phyloP scores from a whole-genome alignment of 2,329 filamentous ascomycete genomes.

The Alternaria tenuissima region DNA sequence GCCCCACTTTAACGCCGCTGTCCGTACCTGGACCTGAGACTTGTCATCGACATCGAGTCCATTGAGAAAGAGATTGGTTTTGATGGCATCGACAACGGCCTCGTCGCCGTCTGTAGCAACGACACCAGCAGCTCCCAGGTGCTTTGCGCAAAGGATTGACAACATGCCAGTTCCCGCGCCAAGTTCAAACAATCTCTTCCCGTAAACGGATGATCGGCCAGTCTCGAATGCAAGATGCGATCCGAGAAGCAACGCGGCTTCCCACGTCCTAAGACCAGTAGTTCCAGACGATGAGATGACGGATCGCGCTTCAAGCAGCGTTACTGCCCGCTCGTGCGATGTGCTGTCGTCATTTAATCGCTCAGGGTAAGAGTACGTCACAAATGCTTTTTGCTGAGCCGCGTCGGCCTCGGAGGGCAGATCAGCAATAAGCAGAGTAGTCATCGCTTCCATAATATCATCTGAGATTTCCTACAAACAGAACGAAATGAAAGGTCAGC shows the following conservation, averaged over 20 bases:
- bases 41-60: conserved; percentile 61
- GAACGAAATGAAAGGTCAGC: conserved; percentile 35
- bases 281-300: conserved; percentile 76
- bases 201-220: conserved; percentile 59
- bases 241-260: conserved; percentile 77
- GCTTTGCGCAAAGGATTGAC: conserved; percentile 75
- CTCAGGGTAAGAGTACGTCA: conserved; percentile 68
- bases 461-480: conserved; percentile 79
- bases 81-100: conserved; percentile 72
- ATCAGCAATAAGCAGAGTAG: conserved; percentile 69
- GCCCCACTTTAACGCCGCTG: conserved; percentile 71
- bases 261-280: conserved; percentile 82
- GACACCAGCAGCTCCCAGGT: conserved; percentile 66
- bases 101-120: conserved; percentile 78
- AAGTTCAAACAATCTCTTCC: conserved; percentile 72
- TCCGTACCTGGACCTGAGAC: conserved; percentile 48
- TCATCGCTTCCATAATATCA: conserved; percentile 75
- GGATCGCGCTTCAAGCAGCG: conserved; percentile 72
- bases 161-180: conserved; percentile 80
- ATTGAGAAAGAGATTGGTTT: conserved; percentile 74
- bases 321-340: conserved; percentile 56
- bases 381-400: conserved; percentile 76
- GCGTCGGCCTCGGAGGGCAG: conserved; percentile 70
- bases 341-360: conserved; percentile 22
- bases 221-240: conserved; percentile 65